Evolutionary conservation across 2,329 filamentous ascomycete genomes (phyloP).

Genomic region (Beauveria rudraprayagi): DNA sequence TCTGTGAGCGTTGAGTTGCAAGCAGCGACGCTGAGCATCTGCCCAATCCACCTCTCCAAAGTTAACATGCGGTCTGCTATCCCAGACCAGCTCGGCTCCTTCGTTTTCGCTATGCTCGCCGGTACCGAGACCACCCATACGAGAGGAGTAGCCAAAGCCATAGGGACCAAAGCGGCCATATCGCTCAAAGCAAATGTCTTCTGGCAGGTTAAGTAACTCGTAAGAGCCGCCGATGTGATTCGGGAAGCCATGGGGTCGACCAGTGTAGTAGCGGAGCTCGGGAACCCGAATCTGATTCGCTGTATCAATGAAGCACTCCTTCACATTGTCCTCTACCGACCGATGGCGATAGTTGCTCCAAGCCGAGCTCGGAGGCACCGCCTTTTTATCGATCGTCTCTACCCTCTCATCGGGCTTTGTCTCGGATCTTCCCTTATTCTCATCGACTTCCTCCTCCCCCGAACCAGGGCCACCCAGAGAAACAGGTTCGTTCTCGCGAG

Average conservation of each 20-base stretch:
- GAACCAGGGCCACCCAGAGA: conserved; percentile 10
- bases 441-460: not conserved
- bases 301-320: conserved; percentile 72
- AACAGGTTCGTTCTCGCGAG: conserved; percentile 51
- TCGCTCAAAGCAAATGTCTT: conserved; percentile 88
- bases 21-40: conserved; percentile 66
- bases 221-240: conserved; percentile 83
- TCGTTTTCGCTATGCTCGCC: conserved; percentile 78
- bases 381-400: conserved; percentile 14
- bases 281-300: conserved; percentile 60
- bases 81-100: conserved; percentile 74
- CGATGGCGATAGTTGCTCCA: conserved; percentile 28
- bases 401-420: conserved; percentile 13
- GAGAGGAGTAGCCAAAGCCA: conserved; percentile 74
- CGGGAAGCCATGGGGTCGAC: conserved; percentile 76
- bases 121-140: conserved; percentile 73
- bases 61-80: conserved; percentile 61
- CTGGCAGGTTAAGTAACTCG: conserved; percentile 65
- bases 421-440: conserved; percentile 11
- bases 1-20: conserved; percentile 59
- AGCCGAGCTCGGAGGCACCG: conserved; percentile 21
- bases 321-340: conserved; percentile 42
- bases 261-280: conserved; percentile 62
- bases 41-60: conserved; percentile 73
- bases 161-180: conserved; percentile 86